These are phyloP conservation scores for Rubia balearica DNA, from an alignment of 305 asterid genomes.

Conservation along the genomic window DNA sequence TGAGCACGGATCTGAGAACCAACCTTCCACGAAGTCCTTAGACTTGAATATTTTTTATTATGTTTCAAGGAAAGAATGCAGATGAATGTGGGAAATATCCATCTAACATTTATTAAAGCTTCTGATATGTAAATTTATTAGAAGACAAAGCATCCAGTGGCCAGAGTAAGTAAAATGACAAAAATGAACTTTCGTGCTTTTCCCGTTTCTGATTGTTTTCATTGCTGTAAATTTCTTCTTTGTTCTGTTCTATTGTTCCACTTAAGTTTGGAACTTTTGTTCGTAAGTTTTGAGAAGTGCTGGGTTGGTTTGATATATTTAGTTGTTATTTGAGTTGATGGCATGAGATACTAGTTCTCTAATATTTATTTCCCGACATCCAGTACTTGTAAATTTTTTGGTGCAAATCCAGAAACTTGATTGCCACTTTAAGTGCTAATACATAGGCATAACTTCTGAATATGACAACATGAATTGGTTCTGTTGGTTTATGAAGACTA, in stretches of 20 bases:
- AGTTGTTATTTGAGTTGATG: neutral
- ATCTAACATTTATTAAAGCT: neutral
- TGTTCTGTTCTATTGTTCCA: neutral
- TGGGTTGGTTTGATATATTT: neutral
- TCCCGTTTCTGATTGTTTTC: too few relatives aligned
- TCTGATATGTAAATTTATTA: neutral
- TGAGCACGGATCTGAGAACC: neutral
- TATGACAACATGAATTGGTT: neutral
- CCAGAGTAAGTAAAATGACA: too few relatives aligned
- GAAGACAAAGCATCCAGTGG: too few relatives aligned
- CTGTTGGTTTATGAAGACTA: constrained; percentile 2
- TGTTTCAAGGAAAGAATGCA: neutral
- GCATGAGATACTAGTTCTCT: neutral
- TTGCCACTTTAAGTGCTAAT: neutral
- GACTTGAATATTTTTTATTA: neutral
- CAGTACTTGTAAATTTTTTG: neutral
- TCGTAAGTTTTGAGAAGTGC: neutral
- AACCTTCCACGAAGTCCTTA: neutral
- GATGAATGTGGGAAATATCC: neutral
- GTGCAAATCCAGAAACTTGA: neutral
- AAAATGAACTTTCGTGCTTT: too few relatives aligned
- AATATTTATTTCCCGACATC: neutral
- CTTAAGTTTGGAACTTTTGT: neutral
- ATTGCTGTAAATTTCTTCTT: too few relatives aligned
- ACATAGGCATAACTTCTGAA: neutral